phyloP scores from a whole-genome alignment of 306 rosid genomes.

The Morella rubra region DNA sequence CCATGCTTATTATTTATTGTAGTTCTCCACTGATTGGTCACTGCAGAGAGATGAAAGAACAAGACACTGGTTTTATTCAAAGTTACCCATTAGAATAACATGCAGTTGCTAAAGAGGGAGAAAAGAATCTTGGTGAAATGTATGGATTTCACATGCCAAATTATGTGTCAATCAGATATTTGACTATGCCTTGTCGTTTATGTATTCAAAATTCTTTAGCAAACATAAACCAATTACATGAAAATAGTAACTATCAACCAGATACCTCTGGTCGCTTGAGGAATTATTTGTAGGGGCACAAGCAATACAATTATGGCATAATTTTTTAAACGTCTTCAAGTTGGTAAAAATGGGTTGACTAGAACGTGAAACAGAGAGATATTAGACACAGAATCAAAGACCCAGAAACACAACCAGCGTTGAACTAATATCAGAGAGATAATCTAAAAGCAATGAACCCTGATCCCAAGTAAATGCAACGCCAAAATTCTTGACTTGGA shows the following conservation, averaged over 20 bases:
- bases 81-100: not conserved
- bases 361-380: not conserved
- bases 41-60: slow-evolving; percentile 23
- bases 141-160: not conserved
- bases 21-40: slow-evolving; percentile 36
- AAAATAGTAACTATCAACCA: not conserved
- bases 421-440: not conserved
- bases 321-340: not conserved
- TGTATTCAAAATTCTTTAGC: not conserved
- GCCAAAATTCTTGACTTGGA: not conserved
- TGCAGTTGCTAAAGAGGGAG: not conserved
- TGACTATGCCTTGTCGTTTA: not conserved
- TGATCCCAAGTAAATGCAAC: not conserved
- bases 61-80: not conserved
- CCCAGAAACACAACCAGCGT: not conserved
- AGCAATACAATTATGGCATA: not conserved
- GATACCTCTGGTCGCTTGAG: not conserved
- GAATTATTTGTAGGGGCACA: not conserved
- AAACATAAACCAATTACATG: not conserved
- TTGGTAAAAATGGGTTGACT: not conserved
- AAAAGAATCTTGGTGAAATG: not conserved
- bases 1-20: slow-evolving; percentile 48
- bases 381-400: not conserved
- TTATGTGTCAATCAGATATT: not conserved
- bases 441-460: not conserved